These are phyloP conservation scores for Annulohypoxylon nitens DNA, from an alignment of 495 filamentous ascomycete genomes.

Conservation along the genomic window DNA sequence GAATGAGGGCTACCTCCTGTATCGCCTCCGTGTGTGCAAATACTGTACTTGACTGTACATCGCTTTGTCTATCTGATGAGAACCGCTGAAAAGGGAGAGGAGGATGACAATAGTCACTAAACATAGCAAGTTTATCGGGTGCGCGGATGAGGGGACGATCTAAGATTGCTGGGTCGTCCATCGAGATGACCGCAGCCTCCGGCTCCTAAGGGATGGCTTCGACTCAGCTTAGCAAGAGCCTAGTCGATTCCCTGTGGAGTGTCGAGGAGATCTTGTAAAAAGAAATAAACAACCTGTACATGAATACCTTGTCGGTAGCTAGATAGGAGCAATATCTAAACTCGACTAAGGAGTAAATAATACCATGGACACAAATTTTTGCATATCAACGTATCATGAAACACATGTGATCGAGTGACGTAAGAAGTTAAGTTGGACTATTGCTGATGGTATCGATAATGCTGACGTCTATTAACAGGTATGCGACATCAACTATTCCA, in stretches of 20 bases:
- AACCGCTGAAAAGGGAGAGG: not conserved
- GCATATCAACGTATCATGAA: not conserved
- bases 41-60: slow-evolving; percentile 45
- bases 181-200: slow-evolving; percentile 38
- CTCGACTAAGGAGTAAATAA: slow-evolving; percentile 17
- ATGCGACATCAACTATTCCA: not conserved
- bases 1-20: slow-evolving; percentile 20
- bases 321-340: slow-evolving; percentile 30
- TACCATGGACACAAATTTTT: slow-evolving; percentile 24
- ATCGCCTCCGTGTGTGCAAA: slow-evolving; percentile 24
- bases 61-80: slow-evolving; percentile 22
- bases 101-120: slow-evolving; percentile 17
- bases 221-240: slow-evolving; percentile 22
- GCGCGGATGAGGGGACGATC: slow-evolving; percentile 42
- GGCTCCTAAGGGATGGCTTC: slow-evolving; percentile 17
- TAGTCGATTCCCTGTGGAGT: slow-evolving; percentile 12
- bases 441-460: not conserved
- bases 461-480: slow-evolving; percentile 10
- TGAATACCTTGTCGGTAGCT: slow-evolving; percentile 31
- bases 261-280: slow-evolving; percentile 40
- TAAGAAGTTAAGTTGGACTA: not conserved
- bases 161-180: slow-evolving; percentile 35
- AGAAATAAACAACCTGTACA: slow-evolving; percentile 34
- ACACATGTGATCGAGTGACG: slow-evolving; percentile 3
- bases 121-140: slow-evolving; percentile 31